Evolutionary conservation across 2,329 filamentous ascomycete genomes (phyloP).

Genomic region (Fusarium veterinarium): DNA sequence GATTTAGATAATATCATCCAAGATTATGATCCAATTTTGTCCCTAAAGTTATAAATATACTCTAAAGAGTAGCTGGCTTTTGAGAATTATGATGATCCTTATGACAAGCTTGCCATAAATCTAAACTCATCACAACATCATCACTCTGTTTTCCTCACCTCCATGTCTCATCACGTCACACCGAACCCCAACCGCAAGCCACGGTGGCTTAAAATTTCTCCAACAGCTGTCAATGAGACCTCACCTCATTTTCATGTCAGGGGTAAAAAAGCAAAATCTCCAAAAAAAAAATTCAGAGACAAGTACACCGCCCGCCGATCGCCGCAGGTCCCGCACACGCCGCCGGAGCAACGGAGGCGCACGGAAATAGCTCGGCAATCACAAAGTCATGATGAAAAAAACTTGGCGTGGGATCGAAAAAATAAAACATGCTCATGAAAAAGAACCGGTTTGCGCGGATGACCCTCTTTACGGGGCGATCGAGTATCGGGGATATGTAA

Average conservation of each 20-base stretch:
- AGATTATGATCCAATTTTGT: background rate
- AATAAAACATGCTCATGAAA: background rate
- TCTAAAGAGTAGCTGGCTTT: background rate
- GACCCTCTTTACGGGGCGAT: slow-evolving; percentile 1
- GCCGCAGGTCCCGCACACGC: slow-evolving; percentile 26
- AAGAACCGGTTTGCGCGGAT: slow-evolving; percentile 6
- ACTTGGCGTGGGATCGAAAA: background rate
- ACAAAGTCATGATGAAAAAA: slow-evolving; percentile 2
- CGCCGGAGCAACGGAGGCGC: slow-evolving; percentile 33
- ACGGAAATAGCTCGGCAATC: slow-evolving; percentile 44
- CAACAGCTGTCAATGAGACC: slow-evolving; percentile 4
- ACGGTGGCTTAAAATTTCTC: slow-evolving; percentile 26
- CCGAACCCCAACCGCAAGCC: slow-evolving; percentile 10
- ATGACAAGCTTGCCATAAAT: background rate
- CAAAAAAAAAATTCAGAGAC: slow-evolving; percentile 6
- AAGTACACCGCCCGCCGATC: slow-evolving; percentile 24
- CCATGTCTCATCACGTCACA: background rate
- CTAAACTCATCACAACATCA: background rate
- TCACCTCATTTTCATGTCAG: slow-evolving; percentile 6
- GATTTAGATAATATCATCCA: background rate
- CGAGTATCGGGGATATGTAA: slow-evolving; percentile 11
- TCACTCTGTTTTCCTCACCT: background rate
- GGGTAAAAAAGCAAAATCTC: slow-evolving; percentile 14
- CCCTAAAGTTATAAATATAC: too few relatives aligned
- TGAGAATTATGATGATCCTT: background rate